These are phyloP conservation scores for Crithidia expoeki DNA, from an alignment of 208 protist genomes.

Conservation along the genomic window DNA sequence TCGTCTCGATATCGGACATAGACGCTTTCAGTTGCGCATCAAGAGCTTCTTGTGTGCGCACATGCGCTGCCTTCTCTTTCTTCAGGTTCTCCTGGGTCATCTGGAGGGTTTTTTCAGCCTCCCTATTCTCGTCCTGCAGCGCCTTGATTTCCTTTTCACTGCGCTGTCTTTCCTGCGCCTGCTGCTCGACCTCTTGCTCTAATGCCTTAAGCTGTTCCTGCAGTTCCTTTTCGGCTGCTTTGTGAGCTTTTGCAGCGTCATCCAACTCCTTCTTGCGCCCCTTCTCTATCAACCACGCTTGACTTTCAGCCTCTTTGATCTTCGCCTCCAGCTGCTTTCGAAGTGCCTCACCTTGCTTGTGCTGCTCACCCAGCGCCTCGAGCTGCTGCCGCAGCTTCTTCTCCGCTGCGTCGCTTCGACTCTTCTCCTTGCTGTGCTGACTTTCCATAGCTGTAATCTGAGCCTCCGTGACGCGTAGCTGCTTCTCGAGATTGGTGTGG, in stretches of 20 bases:
- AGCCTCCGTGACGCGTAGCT: constrained; percentile 1
- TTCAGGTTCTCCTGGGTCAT: background rate
- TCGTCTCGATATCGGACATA: background rate
- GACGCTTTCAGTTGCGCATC: constrained; percentile 13
- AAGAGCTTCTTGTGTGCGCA: background rate
- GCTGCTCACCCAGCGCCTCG: constrained; percentile 12
- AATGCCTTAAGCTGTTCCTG: constrained; percentile 14
- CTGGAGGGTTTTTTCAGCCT: background rate
- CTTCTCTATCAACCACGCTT: background rate
- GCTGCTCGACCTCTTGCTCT: constrained; percentile 10
- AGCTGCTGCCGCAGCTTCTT: constrained; percentile 10
- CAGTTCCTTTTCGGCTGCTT: constrained; percentile 11
- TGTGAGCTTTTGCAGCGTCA: constrained; percentile 4
- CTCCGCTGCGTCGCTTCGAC: background rate
- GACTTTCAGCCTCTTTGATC: constrained; percentile 7
- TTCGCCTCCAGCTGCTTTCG: background rate
- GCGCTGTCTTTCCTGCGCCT: constrained; percentile 9
- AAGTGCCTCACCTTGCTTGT: constrained; percentile 7
- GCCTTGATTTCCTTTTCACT: constrained; percentile 20
- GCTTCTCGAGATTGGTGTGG: background rate
- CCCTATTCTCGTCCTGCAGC: constrained; percentile 11
- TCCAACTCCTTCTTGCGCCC: constrained; percentile 16
- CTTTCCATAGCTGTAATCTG: constrained; percentile 4
- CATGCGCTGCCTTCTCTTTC: constrained; percentile 1
- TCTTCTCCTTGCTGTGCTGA: background rate